Evolutionary conservation across 2,329 filamentous ascomycete genomes (phyloP), one percentile per base, ranked within the genome.

Genomic region (Nemania diffusa): DNA sequence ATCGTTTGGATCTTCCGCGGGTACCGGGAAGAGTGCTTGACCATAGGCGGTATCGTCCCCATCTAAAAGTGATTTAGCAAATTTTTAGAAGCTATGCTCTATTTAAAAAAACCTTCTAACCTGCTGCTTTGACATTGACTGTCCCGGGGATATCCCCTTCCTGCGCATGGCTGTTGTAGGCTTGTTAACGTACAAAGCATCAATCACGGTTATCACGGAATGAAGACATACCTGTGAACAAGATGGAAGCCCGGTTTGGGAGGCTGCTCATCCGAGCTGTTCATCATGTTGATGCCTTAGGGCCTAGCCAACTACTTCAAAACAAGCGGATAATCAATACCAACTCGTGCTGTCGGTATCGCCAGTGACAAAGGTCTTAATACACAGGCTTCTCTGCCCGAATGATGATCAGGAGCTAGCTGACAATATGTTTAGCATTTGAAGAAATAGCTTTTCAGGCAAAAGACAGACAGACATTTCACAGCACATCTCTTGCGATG

Each of bases 1-100:
- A 73, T 89, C 87, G 66, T 89, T 89, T 0, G 87, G 87, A 71
- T 89, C 87, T 62, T 87, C 83, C 1, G 86, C 84, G 1, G 87
- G 87, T 0, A 89, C 87, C 1, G 87, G 87, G 70, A 85, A 89
- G 3, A 89, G 79, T 2, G 87, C 87, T 74, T 89, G 87, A 24
- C 87, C 87, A 65, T 87, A 86, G 0, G 80, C 85, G 0, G 86
- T 86, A 70, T 88, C 86, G 71, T 88, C 86, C 52, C 86, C 87
- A 78, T 88, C 86, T 81, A 64, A 27, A 48, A 20, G 7, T 29
- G 22, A 34, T 11, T 60, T 24, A 68, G 40, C 51, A 37, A 57
- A 42, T 3, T 58, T 42, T 4, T n/a, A 50, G 22, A 40, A 13
- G 11, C 2, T 8, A 11, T 26, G 11, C 40, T 2, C 9, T 5